Evolutionary conservation across 805 yeast species (phyloP).

Genomic region (Debaryomyces prosopidis): DNA sequence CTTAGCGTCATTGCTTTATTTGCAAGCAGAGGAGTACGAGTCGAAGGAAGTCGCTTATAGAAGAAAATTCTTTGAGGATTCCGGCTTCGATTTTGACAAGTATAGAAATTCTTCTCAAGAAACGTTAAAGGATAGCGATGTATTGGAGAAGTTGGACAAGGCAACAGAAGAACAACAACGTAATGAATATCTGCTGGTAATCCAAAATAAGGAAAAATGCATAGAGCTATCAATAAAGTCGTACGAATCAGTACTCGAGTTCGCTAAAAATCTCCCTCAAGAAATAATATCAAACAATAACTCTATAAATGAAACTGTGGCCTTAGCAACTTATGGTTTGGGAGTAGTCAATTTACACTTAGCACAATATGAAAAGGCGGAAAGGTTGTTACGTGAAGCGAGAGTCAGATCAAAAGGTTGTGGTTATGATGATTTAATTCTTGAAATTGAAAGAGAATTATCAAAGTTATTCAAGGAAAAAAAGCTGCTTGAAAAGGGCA

Average conservation of each 20-base stretch:
- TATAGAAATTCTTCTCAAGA: slow-evolving; percentile 10
- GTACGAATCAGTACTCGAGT: slow-evolving; percentile 35
- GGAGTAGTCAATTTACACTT: slow-evolving; percentile 76
- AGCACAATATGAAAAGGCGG: slow-evolving; percentile 57
- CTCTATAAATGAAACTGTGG: slow-evolving; percentile 62
- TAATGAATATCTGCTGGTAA: slow-evolving; percentile 16
- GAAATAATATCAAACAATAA: slow-evolving; percentile 19
- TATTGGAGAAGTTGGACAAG: slow-evolving; percentile 14
- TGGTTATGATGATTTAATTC: slow-evolving; percentile 61
- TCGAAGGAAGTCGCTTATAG: slow-evolving; percentile 38
- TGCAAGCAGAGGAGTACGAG: slow-evolving; percentile 66
- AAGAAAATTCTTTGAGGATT: slow-evolving; percentile 20
- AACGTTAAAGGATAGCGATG: slow-evolving; percentile 6
- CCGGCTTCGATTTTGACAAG: slow-evolving; percentile 25
- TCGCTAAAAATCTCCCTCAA: slow-evolving; percentile 30
- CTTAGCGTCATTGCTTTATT: slow-evolving; percentile 65
- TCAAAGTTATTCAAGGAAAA: slow-evolving; percentile 47
- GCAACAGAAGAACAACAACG: slow-evolving; percentile 27
- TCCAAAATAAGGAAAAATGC: slow-evolving; percentile 22
- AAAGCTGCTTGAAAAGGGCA: slow-evolving; percentile 10
- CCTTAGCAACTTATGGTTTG: slow-evolving; percentile 79
- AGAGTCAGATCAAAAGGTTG: slow-evolving; percentile 67
- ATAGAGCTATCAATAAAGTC: slow-evolving; percentile 31
- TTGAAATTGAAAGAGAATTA: slow-evolving; percentile 67
- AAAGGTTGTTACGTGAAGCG: slow-evolving; percentile 63